Evolutionary conservation across 2,329 filamentous ascomycete genomes (phyloP).

Genomic region (Tympanopsis confertula): DNA sequence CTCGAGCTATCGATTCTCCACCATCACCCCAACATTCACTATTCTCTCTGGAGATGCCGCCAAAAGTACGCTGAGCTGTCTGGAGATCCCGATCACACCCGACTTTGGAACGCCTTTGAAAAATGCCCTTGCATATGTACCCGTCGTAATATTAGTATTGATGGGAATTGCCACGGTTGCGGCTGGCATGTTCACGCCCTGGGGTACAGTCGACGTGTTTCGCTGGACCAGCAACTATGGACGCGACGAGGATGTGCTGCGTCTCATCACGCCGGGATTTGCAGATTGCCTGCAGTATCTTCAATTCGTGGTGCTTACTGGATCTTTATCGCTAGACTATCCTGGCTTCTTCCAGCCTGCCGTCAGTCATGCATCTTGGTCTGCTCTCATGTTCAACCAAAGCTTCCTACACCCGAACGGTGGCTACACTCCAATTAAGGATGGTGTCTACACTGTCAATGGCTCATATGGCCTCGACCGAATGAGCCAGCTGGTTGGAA

Average conservation of each 20-base stretch:
- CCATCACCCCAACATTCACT: constrained; percentile 61
- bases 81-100: constrained; percentile 74
- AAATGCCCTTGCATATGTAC: constrained; percentile 60
- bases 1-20: constrained; percentile 78
- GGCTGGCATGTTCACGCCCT: constrained; percentile 81
- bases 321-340: constrained; percentile 58
- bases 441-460: constrained; percentile 55
- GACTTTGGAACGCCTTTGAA: constrained; percentile 60
- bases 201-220: constrained; percentile 83
- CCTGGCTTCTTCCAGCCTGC: constrained; percentile 65
- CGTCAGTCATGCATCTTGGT: constrained; percentile 57
- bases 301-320: constrained; percentile 63
- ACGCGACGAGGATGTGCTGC: constrained; percentile 78
- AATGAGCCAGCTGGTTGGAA: constrained; percentile 57
- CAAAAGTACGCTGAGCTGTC: constrained; percentile 61
- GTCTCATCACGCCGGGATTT: constrained; percentile 86
- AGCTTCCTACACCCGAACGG: constrained; percentile 12
- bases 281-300: constrained; percentile 66
- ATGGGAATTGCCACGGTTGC: constrained; percentile 74
- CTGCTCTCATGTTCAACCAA: constrained; percentile 45
- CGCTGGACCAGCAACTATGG: constrained; percentile 98
- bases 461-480: constrained; percentile 59
- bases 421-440: constrained; percentile 18
- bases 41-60: constrained; percentile 63
- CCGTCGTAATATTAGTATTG: constrained; percentile 65